Base-by-base conservation (phyloP, 306 rosid genomes). In the Cucumis sativus region DNA sequence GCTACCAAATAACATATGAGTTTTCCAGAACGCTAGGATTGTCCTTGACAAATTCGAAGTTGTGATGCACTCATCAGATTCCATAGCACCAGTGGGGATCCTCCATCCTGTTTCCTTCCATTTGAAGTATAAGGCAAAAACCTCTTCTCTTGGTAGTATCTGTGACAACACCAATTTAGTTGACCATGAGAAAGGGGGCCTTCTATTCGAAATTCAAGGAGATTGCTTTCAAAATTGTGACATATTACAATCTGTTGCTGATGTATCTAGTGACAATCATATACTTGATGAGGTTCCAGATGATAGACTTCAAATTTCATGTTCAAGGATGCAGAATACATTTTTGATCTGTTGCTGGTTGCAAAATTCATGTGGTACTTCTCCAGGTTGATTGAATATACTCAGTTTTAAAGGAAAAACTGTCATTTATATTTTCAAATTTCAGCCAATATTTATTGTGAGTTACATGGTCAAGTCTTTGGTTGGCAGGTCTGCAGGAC, bases 81-180 rank as follows among this genome's bases (percentile, higher is more conserved):
- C 96, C 79, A 88, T 95, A 78, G 97, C 97, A 80, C 96, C 97
- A 33, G 97, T 88, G 77, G 98, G 93, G 73, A 79, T 95, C 83
- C 96, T 95, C 82, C 97, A 95, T 74, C 97, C 97, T 8, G 79
- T 84, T 85, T 86, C 87, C 78, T 95, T 95, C 77, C 98, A 92
- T 88, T 84, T 92, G 89, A 93, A 90, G 86, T 87, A 79, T 76
- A 95, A 92, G 92, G 86, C 63, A 65, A 86, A 79, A 43, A 20
- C 40, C 73, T 76, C 55, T 47, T 35, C 81, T 83, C 45, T 83
- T 74, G 80, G 79, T 60, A 78, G 79, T 60, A 78, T 61, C 60
- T 82, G 78, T 74, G 88, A 83, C 81, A 65, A 80, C 61, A 68
- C 71, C 78, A 80, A 79, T 78, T 83, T 80, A 55, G 66, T 39